Base-by-base conservation (phyloP, 116 monocot species). In the Phalaenopsis hybrid region DNA sequence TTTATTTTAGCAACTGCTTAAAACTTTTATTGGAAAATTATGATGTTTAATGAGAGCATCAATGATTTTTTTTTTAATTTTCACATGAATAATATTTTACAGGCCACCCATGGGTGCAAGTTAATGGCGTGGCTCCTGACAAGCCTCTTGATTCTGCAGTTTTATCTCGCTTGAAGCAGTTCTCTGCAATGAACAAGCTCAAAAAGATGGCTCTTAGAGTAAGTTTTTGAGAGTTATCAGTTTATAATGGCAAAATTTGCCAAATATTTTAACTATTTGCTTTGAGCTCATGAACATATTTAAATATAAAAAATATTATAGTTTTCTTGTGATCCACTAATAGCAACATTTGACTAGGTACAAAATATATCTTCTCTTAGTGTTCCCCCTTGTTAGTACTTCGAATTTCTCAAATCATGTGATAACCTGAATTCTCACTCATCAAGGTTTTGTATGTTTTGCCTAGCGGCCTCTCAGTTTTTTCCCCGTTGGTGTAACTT, bases 81-180 rank as follows among this genome's bases (percentile, higher is more conserved):
- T 77, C 28, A 13, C 49, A 44, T 51, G 4, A 45, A 8, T 51
- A 25, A 23, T 77, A 51, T 51, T 77, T 77, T 85, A 43, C 69
- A 88, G 88, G 83, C 45, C 88, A 88, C 43, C 88, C 88, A 43
- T 88, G 88, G 88, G 57, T 88, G 59, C 81, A 76, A 72, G 57
- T 74, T 74, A 81, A 70, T 72, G 85, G 88, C 57, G 44, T 73
- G 57, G 81, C 88, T 74, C 85, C 82, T 61, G 88, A 88, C 59
- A 88, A 88, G 78, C 88, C 85, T 77, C 85, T 88, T 73, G 85
- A 88, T 81, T 88, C 83, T 73, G 88, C 85, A 13, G 88, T 88
- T 18, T 33, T 88, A 77, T 79, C 85, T 61, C 85, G 88, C 10
- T 80, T 88, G 67, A 88, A 85, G 72, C 88, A 88, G 57, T 85